Evolutionary conservation across 139 green algal species (phyloP), one percentile per base, ranked within the genome.

Genomic region (Spirogloea muscicola): DNA sequence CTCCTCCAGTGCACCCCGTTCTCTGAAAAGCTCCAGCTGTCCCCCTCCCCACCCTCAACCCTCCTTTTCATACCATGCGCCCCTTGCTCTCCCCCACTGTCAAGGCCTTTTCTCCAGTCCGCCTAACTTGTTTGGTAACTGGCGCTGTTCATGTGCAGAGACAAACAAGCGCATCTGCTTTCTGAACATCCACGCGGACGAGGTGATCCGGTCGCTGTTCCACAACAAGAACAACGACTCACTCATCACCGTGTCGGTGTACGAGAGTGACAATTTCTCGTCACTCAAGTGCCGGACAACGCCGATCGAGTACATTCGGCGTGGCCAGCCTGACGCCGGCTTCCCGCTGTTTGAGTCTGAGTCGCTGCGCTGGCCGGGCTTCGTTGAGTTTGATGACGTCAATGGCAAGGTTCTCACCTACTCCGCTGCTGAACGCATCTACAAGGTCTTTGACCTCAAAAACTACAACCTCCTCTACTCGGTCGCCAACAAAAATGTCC

Each of bases 381-480:
- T 89, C 68, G 85, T 89, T 2, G 85, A 89, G 77, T 89, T 89
- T 69, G 76, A 84, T 16, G 85, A 89, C 58, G 71, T 88, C 25
- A 89, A 86, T 59, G 66, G 58, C 18, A 83, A 88, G 29, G 81
- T 81, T 27, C 49, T 89, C 44, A 86, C 84, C 6, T 86, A 76
- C 63, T 84, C 49, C n/a, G 85, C 85, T 6, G n/a, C 68, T 2
- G 31, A 81, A 9, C 33, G 76, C 33, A n/a, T 75, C n/a, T 87
- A 87, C 70, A 82, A 82, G 46, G 74, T 87, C 27, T 87, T 75
- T 58, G 74, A 87, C 41, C 74, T 87, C 25, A 69, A 77, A 37
- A 85, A 80, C 63, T 87, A 87, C 76, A 69, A 57, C 27, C 62
- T 64, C 34, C 60, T 85, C 42, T 87, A 84, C 72, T 16, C 4